These are phyloP conservation scores for Cytidiella melzeri DNA, from an alignment of 768 basidiomycete genomes.

Conservation along the genomic window DNA sequence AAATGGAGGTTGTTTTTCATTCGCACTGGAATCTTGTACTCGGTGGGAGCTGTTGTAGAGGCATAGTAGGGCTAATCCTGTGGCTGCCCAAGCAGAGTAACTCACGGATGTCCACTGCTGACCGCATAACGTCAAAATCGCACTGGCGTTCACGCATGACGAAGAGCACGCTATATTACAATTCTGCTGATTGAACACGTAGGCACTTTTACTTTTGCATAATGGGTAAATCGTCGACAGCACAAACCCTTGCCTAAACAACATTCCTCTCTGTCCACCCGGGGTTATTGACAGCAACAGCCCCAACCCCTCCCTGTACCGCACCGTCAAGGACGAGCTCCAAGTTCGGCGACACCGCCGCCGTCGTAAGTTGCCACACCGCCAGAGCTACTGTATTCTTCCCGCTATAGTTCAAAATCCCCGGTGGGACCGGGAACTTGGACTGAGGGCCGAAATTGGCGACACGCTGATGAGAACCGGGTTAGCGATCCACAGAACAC, in stretches of 20 bases:
- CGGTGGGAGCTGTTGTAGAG: too few relatives aligned
- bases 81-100: too few relatives aligned
- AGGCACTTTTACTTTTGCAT: too few relatives aligned
- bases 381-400: slow-evolving; percentile 53
- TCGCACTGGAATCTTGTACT: too few relatives aligned
- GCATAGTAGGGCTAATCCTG: too few relatives aligned
- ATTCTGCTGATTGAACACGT: too few relatives aligned
- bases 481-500: neutral
- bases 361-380: slow-evolving; percentile 59
- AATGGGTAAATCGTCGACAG: too few relatives aligned
- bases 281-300: slow-evolving; percentile 53
- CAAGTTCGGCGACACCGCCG: slow-evolving; percentile 44
- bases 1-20: too few relatives aligned
- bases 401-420: slow-evolving; percentile 70
- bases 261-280: slow-evolving; percentile 30
- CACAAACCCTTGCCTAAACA: neutral
- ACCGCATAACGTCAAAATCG: too few relatives aligned
- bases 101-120: too few relatives aligned
- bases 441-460: slow-evolving; percentile 49
- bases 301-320: slow-evolving; percentile 62
- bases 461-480: slow-evolving; percentile 14
- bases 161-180: too few relatives aligned
- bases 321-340: slow-evolving; percentile 48
- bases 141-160: too few relatives aligned
- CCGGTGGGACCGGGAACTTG: slow-evolving; percentile 80